Evolutionary conservation across 2,329 filamentous ascomycete species (phyloP).

Genomic region (Clarireedia homoeocarpa): DNA sequence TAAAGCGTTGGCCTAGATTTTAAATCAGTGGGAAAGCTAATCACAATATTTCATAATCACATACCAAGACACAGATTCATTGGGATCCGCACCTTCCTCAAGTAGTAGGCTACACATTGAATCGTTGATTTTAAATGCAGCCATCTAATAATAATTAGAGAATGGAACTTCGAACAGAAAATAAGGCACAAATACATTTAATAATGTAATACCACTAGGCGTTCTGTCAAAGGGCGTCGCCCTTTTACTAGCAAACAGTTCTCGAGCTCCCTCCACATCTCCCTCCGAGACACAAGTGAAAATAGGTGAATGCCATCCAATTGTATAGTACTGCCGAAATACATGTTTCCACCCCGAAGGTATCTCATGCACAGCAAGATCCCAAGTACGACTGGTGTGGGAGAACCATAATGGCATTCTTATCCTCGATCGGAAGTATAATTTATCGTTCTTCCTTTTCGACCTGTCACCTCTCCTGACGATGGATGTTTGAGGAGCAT

Average conservation of each 20-base stretch:
- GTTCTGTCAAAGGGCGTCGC: background rate
- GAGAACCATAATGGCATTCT: background rate
- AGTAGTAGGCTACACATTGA: background rate
- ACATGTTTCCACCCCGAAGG: background rate
- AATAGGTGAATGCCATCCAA: background rate
- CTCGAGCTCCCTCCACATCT: background rate
- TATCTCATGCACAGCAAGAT: background rate
- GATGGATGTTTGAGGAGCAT: too few relatives aligned
- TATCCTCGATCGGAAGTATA: background rate
- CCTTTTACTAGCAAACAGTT: background rate
- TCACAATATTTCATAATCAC: too few relatives aligned
- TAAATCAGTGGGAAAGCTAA: too few relatives aligned
- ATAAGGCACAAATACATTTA: background rate
- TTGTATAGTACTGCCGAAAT: background rate
- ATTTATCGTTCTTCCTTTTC: background rate
- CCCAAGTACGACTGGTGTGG: background rate
- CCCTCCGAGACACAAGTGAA: rapidly evolving
- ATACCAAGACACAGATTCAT: background rate
- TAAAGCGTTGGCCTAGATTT: too few relatives aligned
- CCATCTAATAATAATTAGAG: background rate
- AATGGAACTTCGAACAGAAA: background rate
- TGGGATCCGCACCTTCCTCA: background rate
- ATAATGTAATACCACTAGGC: rapidly evolving
- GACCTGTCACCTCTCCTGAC: too few relatives aligned
- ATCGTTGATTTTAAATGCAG: background rate